These are phyloP conservation scores for Phytophthora constricta DNA, from an alignment of 352 stramenopile species.

Conservation along the genomic window DNA sequence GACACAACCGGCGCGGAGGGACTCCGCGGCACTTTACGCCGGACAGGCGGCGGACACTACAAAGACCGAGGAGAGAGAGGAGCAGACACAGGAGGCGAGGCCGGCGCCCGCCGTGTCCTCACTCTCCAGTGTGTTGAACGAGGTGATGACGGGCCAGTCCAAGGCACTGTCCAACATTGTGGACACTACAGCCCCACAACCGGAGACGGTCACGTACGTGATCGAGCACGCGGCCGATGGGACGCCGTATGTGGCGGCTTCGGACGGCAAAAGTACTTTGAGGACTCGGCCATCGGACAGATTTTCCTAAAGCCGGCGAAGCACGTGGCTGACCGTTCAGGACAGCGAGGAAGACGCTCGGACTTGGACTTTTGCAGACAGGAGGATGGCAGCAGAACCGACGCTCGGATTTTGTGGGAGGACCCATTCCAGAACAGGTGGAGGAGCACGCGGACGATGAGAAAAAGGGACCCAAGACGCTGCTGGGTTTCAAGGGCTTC, in stretches of 20 bases:
- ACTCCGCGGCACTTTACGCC: too few relatives aligned
- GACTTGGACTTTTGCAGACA: constrained; percentile 46
- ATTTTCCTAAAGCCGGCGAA: constrained; percentile 41
- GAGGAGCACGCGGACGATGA: constrained; percentile 15
- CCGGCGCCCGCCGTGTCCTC: constrained; percentile 44
- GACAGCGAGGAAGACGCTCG: constrained; percentile 25
- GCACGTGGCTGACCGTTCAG: not conserved
- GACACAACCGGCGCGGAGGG: too few relatives aligned
- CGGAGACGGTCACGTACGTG: constrained; percentile 42
- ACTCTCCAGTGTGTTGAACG: constrained; percentile 53
- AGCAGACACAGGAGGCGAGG: constrained; percentile 5
- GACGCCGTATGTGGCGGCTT: constrained; percentile 49
- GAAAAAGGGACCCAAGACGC: constrained; percentile 27
- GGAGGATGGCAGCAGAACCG: constrained; percentile 19
- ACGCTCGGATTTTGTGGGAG: constrained; percentile 26
- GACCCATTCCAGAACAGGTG: not conserved
- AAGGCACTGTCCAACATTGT: constrained; percentile 48
- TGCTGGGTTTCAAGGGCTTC: constrained; percentile 37
- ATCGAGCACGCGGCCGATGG: constrained; percentile 46
- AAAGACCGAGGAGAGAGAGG: not conserved
- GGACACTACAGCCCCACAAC: constrained; percentile 45
- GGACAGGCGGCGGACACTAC: not conserved
- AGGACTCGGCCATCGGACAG: constrained; percentile 56
- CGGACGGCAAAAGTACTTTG: constrained; percentile 46
- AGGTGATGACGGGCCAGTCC: constrained; percentile 54